phyloP scores from a whole-genome alignment of 1,284 basidiomycete genomes.

The Kalmanozyma brasiliensis region DNA sequence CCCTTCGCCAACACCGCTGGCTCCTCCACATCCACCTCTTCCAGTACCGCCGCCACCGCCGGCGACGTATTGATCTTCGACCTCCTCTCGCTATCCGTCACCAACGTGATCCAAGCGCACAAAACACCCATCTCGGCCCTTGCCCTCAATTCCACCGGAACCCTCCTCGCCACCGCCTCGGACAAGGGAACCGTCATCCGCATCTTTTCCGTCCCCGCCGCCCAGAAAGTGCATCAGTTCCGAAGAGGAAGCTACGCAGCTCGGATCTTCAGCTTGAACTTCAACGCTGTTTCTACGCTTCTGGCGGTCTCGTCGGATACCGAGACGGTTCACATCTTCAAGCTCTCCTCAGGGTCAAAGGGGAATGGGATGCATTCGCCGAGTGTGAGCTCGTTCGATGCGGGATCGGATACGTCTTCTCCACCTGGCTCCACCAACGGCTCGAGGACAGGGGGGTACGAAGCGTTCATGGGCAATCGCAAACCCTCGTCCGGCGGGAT shows the following conservation, averaged over 20 bases:
- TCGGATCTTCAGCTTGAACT: conserved; percentile 89
- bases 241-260: conserved; percentile 86
- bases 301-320: conserved; percentile 91
- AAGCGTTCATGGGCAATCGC: conserved; percentile 68
- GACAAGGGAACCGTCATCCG: conserved; percentile 98
- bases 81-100: conserved; percentile 86
- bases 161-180: conserved; percentile 89
- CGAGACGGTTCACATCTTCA: conserved; percentile 97
- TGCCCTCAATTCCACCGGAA: conserved; percentile 85
- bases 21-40: no score
- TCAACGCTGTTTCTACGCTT: conserved; percentile 84
- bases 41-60: background rate
- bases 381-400: conserved; percentile 24
- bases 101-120: conserved; percentile 97
- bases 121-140: conserved; percentile 90
- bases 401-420: conserved; percentile 15
- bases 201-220: conserved; percentile 89
- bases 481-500: conserved; percentile 19
- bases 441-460: conserved; percentile 65
- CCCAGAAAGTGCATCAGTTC: conserved; percentile 95
- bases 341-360: conserved; percentile 72
- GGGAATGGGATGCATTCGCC: no score
- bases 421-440: conserved; percentile 31
- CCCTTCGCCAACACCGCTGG: conserved; percentile 64
- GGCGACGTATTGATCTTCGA: conserved; percentile 75